Base-by-base conservation (phyloP, 352 stramenopile species). In the Pythium phragmiticola region DNA sequence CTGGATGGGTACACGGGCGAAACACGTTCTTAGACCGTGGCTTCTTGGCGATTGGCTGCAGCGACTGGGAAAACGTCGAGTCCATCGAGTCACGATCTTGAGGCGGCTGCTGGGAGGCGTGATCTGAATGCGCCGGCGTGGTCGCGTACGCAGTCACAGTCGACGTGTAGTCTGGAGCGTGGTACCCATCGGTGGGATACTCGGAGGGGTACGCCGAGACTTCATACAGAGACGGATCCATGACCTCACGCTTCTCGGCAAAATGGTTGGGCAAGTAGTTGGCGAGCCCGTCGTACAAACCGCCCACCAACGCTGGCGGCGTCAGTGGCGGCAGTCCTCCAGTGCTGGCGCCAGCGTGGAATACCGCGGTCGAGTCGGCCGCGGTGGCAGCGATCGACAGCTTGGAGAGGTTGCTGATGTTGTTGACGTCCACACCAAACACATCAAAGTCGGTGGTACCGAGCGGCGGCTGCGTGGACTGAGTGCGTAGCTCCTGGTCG, bases 1-100 rank as follows among this genome's bases (percentile, higher is more conserved):
- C 81, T 1, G 78, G 69, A 2, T 68, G 47, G 16, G 72, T 78
- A 51, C 87, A 95, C 16, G 70, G 78, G 6, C 82, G 80, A 60
- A 92, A 88, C 17, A 87, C 69, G 45, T 90, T 92, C 70, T 92
- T 90, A 6, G 80, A 74, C 26, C 82, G 82, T 21, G 78, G 66
- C 34, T 89, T 89, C 73, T 89, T 92, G 6, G 69, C 36, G 33
- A 78, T 67, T 34, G 68, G 52, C 64, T 78, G 76, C 45, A 73
- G 39, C 19, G 65, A 77, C 45, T 68, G 46, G 9, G 46, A 52
- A 21, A 13, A 33, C 4, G 46, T 33, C 19, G 68, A 23, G 37
- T 28, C 12, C 19, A 49, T 34, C 46, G 19, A 34, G 9, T 52
- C n/a, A n/a, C 11, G 46, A 7, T 52, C 34, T 39, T 26, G 34